A percentile compares a stretch with the other conserved stretches of the same genome.
Evolutionary conservation across 371 early-diverging fungal genomes (phyloP).

Genomic region (Gilbertella persicaria): DNA sequence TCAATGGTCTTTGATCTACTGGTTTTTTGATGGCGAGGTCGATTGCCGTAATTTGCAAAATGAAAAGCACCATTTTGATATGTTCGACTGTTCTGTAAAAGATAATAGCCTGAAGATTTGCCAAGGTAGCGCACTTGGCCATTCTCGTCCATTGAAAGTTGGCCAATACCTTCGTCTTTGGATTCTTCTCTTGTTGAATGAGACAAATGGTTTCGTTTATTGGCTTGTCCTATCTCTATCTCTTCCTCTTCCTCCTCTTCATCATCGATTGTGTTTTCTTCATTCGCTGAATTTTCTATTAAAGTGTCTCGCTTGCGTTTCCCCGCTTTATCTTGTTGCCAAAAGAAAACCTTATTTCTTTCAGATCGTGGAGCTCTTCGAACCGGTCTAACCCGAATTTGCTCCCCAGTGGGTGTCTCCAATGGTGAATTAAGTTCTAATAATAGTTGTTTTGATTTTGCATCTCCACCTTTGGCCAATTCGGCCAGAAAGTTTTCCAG

Average conservation of each 20-base stretch:
- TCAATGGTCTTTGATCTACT: constrained; percentile 11
- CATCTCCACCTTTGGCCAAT: constrained; percentile 56
- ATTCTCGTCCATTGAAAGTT: constrained; percentile 49
- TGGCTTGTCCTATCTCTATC: background rate
- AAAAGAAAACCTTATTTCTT: constrained; percentile 28
- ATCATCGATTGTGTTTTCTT: background rate
- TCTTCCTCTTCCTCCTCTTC: background rate
- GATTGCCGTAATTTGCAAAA: constrained; percentile 35
- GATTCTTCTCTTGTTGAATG: constrained; percentile 18
- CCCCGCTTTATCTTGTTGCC: constrained; percentile 30
- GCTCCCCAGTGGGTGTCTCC: constrained; percentile 47
- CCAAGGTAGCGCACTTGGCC: constrained; percentile 50
- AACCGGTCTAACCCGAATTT: constrained; percentile 43
- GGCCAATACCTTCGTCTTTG: constrained; percentile 35
- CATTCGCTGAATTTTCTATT: background rate
- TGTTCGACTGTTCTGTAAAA: constrained; percentile 43
- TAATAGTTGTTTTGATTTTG: constrained; percentile 51
- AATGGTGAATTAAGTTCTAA: constrained; percentile 60
- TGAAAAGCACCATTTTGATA: constrained; percentile 52
- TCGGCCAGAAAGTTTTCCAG: constrained; percentile 60
- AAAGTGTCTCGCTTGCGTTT: constrained; percentile 20
- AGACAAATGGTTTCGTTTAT: background rate
- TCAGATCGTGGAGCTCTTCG: constrained; percentile 35
- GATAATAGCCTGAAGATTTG: constrained; percentile 49
- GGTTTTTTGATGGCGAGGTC: constrained; percentile 5